Conservation (phyloP, 2,329 filamentous ascomycete species). For the Penicillium sclerotiorum region DNA sequence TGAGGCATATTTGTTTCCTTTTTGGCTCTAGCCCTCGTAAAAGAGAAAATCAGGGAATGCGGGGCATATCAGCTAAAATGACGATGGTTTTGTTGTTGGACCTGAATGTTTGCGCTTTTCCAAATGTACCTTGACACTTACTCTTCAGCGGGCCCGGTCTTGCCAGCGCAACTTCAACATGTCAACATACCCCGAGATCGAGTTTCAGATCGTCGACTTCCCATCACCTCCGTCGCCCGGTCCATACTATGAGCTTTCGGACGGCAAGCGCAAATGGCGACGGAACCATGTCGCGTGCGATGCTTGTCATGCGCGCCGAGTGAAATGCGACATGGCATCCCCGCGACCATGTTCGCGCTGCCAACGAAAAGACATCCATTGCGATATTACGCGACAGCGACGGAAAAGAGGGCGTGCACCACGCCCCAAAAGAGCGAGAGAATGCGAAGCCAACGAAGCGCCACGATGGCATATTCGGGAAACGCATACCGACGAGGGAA, state of each 20-base stretch:
- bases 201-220: not conserved
- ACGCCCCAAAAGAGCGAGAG: not conserved
- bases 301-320: not conserved
- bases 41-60: no score
- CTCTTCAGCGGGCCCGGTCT: no score
- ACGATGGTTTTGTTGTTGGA: no score
- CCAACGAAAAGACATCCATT: not conserved
- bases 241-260: not conserved
- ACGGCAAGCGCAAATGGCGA: not conserved
- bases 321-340: not conserved
- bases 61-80: no score
- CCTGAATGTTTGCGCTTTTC: no score
- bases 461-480: not conserved
- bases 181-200: no score
- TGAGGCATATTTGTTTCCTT: no score
- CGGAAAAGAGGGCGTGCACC: not conserved
- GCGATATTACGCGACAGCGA: not conserved
- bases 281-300: not conserved
- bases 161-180: no score
- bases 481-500: no score
- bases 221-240: not conserved
- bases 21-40: no score
- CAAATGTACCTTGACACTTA: no score
- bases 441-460: not conserved
- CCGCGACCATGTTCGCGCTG: not conserved